phyloP scores from a whole-genome alignment of 2,329 filamentous ascomycete genomes.

The Plenodomus biglobosus region DNA sequence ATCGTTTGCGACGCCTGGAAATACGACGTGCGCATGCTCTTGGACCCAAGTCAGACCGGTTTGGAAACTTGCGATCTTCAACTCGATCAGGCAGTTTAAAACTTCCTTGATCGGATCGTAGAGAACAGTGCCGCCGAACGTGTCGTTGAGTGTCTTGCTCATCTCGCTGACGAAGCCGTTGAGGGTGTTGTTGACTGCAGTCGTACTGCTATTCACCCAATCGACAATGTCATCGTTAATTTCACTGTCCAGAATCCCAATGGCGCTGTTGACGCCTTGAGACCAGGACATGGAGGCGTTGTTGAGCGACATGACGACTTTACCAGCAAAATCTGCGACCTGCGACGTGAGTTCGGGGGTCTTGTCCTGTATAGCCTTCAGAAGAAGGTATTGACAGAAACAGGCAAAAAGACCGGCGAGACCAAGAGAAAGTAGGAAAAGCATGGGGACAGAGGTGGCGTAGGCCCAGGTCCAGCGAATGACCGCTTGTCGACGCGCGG shows the following conservation, averaged over 20 bases:
- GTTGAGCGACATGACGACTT: conserved; percentile 72
- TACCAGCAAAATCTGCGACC: conserved; percentile 76
- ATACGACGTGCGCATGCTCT: conserved; percentile 78
- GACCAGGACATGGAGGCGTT: conserved; percentile 78
- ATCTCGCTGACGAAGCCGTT: conserved; percentile 80
- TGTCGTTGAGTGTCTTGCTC: conserved; percentile 68
- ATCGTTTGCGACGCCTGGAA: conserved; percentile 76
- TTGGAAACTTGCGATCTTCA: conserved; percentile 84
- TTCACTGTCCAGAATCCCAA: conserved; percentile 64
- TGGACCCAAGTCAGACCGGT: conserved; percentile 92
- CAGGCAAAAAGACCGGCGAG: conserved; percentile 80
- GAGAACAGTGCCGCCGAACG: conserved; percentile 81
- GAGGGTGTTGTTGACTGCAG: conserved; percentile 80
- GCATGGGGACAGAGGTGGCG: conserved; percentile 76
- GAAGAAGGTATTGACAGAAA: conserved; percentile 78
- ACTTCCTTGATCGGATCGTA: conserved; percentile 77
- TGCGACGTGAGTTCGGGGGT: conserved; percentile 73
- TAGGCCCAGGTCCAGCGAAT: conserved; percentile 84
- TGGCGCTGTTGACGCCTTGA: conserved; percentile 70
- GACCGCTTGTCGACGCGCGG: conserved; percentile 67
- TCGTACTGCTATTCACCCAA: conserved; percentile 83
- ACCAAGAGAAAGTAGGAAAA: conserved; percentile 84
- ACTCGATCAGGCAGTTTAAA: conserved; percentile 80
- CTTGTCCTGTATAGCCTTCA: conserved; percentile 71
- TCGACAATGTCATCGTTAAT: conserved; percentile 85